Evolutionary conservation across 768 basidiomycete species (phyloP).

Genomic region (Leccinellum rugosiceps): DNA sequence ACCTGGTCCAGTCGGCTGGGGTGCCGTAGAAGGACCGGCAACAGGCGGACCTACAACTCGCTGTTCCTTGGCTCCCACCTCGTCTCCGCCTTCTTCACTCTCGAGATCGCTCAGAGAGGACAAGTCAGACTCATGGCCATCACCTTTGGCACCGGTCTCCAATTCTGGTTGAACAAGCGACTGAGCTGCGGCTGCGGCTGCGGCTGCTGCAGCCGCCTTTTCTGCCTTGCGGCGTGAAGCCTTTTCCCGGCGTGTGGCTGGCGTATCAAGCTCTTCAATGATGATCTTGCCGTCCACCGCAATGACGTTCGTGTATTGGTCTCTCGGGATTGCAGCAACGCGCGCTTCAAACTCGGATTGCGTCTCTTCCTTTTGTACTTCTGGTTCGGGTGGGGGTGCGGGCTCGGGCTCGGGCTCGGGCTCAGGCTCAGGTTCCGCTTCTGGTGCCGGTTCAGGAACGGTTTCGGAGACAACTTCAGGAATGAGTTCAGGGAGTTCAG

Average conservation of each 20-base stretch:
- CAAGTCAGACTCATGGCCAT: conserved; percentile 38
- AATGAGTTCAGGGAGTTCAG: neutral
- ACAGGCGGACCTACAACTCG: conserved; percentile 1
- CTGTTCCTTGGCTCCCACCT: conserved; percentile 5
- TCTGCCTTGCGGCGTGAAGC: conserved; percentile 44
- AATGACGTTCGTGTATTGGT: conserved; percentile 30
- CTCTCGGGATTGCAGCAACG: conserved; percentile 25
- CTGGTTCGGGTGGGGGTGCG: neutral
- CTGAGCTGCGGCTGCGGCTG: conserved; percentile 1
- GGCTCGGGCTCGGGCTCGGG: neutral
- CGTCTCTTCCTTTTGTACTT: conserved; percentile 6
- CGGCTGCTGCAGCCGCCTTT: conserved; percentile 29
- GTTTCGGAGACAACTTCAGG: neutral
- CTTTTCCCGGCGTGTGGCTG: conserved; percentile 61
- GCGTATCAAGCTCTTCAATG: conserved; percentile 72
- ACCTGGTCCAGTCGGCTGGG: conserved; percentile 27
- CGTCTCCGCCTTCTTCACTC: conserved; percentile 23
- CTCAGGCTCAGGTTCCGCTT: neutral
- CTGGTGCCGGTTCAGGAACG: neutral
- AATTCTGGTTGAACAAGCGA: neutral
- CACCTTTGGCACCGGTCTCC: conserved; percentile 5
- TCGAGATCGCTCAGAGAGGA: conserved; percentile 47
- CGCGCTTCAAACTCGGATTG: conserved; percentile 25
- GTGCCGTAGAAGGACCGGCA: conserved; percentile 5
- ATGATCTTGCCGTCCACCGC: conserved; percentile 50